phyloP scores from a whole-genome alignment of 2,329 filamentous ascomycete species.

The Tympanopsis confertula region DNA sequence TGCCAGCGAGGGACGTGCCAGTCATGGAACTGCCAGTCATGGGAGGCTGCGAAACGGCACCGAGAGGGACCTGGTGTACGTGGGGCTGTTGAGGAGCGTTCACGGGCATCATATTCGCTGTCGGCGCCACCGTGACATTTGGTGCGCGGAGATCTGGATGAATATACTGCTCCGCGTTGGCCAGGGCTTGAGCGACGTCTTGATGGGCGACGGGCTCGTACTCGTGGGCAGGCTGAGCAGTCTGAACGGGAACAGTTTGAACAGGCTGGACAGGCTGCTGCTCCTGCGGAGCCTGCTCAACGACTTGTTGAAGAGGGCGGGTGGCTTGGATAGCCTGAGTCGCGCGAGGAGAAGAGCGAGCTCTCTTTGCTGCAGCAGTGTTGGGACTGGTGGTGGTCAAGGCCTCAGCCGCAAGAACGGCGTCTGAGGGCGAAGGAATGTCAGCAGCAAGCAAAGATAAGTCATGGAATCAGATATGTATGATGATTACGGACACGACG shows the following conservation, averaged over 20 bases:
- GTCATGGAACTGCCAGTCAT: not conserved
- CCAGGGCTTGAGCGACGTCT: not conserved
- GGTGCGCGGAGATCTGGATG: not conserved
- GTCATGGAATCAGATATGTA: too few relatives aligned
- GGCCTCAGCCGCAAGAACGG: too few relatives aligned
- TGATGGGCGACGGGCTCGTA: not conserved
- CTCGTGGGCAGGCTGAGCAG: not conserved
- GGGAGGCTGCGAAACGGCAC: too few relatives aligned
- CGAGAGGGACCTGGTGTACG: not conserved
- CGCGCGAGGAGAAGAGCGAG: not conserved
- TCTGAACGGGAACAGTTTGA: not conserved
- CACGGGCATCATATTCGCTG: too few relatives aligned
- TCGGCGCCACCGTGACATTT: too few relatives aligned
- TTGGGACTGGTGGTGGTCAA: too few relatives aligned
- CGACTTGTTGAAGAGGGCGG: too few relatives aligned
- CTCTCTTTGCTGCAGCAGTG: too few relatives aligned
- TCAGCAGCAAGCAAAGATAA: too few relatives aligned
- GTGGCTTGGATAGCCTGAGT: not conserved
- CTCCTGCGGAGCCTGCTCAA: not conserved
- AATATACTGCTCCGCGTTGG: not conserved
- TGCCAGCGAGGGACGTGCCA: not conserved
- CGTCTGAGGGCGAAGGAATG: too few relatives aligned
- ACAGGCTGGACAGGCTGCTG: not conserved
- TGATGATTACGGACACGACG: too few relatives aligned
- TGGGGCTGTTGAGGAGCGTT: not conserved